These are phyloP conservation scores for Quercus alba DNA, from an alignment of 306 rosid species.

Conservation along the genomic window DNA sequence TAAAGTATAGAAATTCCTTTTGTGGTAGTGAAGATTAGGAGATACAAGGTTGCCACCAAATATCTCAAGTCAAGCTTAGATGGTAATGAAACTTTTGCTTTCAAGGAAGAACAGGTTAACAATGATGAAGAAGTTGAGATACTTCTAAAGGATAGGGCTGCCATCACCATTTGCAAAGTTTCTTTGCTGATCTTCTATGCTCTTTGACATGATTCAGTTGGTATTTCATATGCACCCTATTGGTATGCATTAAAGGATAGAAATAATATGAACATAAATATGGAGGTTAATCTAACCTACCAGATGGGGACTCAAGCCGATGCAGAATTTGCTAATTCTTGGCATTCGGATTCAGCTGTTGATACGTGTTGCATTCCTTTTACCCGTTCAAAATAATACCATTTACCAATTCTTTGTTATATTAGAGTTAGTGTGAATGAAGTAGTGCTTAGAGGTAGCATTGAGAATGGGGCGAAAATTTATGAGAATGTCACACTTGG, in stretches of 20 bases:
- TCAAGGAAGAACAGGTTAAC: constrained; percentile 14
- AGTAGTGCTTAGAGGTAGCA: too few species aligned
- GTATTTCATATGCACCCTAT: background rate
- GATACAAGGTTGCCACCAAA: background rate
- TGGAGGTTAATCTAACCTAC: too few species aligned
- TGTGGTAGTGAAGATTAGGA: constrained; percentile 29
- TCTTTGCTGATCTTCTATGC: background rate
- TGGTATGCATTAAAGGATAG: too few species aligned
- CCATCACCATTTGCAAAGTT: background rate
- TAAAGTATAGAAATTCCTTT: background rate
- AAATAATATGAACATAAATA: too few species aligned
- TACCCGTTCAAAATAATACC: too few species aligned
- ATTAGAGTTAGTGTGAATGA: too few species aligned
- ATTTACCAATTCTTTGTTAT: too few species aligned
- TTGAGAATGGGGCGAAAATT: background rate
- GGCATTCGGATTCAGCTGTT: too few species aligned
- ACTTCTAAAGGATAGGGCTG: too few species aligned
- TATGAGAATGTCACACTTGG: constrained; percentile 29
- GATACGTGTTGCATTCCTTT: too few species aligned
- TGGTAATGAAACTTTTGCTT: constrained; percentile 33
- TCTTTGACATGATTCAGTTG: background rate
- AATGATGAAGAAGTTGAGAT: background rate
- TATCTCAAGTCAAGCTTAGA: background rate
- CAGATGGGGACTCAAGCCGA: too few species aligned
- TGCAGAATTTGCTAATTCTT: too few species aligned